Base-by-base conservation (phyloP, 192 early-diverging fungal species). In the Backusella mclennaniae region DNA sequence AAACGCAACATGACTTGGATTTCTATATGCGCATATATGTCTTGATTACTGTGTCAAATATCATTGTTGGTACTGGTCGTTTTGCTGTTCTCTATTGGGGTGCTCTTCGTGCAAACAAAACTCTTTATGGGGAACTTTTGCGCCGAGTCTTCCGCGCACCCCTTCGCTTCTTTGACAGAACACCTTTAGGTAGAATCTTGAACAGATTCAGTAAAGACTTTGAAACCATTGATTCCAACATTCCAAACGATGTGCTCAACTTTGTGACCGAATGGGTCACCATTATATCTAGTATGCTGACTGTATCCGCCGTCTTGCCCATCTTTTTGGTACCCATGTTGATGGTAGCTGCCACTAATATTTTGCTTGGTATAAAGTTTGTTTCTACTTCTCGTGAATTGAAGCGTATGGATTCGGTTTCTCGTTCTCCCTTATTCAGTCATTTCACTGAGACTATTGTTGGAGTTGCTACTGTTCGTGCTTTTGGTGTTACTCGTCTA, bases 381-480 rank as follows among this genome's bases (percentile, higher is more conserved):
- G 79, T 96, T 29, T 85, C 85, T 15, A 85, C 91, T 0, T 92
- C 94, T 1, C 89, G 97, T 66, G 97, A 98, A 85, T 87, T 98
- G 76, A 97, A 97, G 88, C 89, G 97, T 21, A 83, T 98, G 41
- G 95, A 95, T 79, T 92, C 93, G 0, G 86, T 91, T 5, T 83
- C 90, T 3, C 84, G 89, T 77, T 85, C 88, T 11, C 95, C 95
- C 11, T 83, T 97, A n/a, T 95, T 91, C 76, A 89, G 93, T 19
- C 88, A 85, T 44, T 91, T 90, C 67, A 87, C 87, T 36, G 90
- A 93, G 86, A 88, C 80, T 89, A 95, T 85, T 90, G 92, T 63
- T 84, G 94, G 94, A 52, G 87, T 91, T 41, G 81, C 93, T 29
- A 92, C 92, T 1, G 93, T 97, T 44, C 91, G 96, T 35, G 96